phyloP scores from a whole-genome alignment of 371 early-diverging fungal species.

The Dichotomocladium elegans region DNA sequence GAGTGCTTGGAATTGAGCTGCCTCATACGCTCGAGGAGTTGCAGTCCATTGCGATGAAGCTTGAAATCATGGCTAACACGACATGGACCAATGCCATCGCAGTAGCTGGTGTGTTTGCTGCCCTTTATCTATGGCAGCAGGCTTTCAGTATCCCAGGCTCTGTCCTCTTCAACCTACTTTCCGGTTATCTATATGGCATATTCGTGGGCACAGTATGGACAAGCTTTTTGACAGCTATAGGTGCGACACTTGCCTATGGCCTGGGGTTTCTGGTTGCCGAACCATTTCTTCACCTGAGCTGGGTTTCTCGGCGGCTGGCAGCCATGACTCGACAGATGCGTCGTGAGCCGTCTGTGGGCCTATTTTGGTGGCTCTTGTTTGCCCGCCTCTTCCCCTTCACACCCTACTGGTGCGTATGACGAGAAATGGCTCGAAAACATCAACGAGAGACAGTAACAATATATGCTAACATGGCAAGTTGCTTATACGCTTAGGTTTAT shows the following conservation, averaged over 20 bases:
- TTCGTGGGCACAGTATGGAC: conserved; percentile 33
- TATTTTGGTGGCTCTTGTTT: conserved; percentile 51
- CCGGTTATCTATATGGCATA: conserved; percentile 43
- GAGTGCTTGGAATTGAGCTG: conserved; percentile 30
- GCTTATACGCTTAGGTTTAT: conserved; percentile 24
- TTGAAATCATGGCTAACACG: conserved; percentile 24
- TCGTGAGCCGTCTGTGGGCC: conserved; percentile 20
- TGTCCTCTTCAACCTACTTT: conserved; percentile 39
- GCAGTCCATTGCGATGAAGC: conserved; percentile 29
- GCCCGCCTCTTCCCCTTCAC: conserved; percentile 44
- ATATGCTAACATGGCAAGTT: background rate
- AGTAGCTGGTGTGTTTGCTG: conserved; percentile 36
- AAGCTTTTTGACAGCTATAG: conserved; percentile 37
- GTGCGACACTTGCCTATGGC: conserved; percentile 43
- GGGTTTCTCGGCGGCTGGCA: conserved; percentile 31
- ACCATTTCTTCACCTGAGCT: conserved; percentile 40
- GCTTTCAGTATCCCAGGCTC: conserved; percentile 49
- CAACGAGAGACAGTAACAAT: background rate
- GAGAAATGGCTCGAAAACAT: background rate
- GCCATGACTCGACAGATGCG: conserved; percentile 30
- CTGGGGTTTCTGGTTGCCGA: conserved; percentile 37
- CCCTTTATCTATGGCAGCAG: conserved; percentile 50
- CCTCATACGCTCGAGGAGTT: conserved; percentile 40
- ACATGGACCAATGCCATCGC: conserved; percentile 32
- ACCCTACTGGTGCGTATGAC: conserved; percentile 39